Base-by-base conservation (phyloP, 1,139 yeast species). In the Nakaseomyces kungkrabaensis region DNA sequence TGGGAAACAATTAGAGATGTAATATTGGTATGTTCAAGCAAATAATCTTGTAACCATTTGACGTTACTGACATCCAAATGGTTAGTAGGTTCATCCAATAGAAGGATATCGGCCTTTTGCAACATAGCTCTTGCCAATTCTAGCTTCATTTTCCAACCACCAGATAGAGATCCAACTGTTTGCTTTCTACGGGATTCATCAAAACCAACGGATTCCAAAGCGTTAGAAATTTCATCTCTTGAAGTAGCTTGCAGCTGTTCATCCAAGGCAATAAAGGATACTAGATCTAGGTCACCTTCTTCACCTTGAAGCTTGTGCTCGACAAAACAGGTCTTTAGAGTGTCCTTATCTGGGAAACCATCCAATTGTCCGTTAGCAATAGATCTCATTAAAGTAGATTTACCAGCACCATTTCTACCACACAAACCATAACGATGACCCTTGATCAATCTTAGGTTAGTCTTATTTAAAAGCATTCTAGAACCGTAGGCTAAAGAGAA, bases 321-420 rank as follows among this genome's bases (percentile, higher is more conserved):
- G 47, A 92, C 98, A 64, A 92, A 92, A 73, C 97, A 90, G 36
- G 97, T 92, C 68, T 85, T 83, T 59, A 92, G 74, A 63, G 85
- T 85, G 52, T 86, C 82, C 61, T 89, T 83, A 58, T 88, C 83
- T 40, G 98, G 98, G 81, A 92, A 92, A 5, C 98, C 98, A 72
- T 92, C 98, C 57, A 92, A 78, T 73, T 92, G 96, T 52, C 97
- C 98, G 66, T 88, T 88, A 51, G 96, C 88, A 63, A 92, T 92
- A 37, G 98, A 86, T 70, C 98, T 80, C 97, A 92, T 90, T 63
- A 92, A 75, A 22, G 98, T 92, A 17, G 97, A 88, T 70, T 92
- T 92, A 74, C 98, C 98, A 52, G 97, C 97, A 78, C 98, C 98
- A 68, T 92, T 92, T 72, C 97, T 81, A 64, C 98, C 98, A 75